Conservation (phyloP, 768 basidiomycete species). For the Coprinellus micaceus region DNA sequence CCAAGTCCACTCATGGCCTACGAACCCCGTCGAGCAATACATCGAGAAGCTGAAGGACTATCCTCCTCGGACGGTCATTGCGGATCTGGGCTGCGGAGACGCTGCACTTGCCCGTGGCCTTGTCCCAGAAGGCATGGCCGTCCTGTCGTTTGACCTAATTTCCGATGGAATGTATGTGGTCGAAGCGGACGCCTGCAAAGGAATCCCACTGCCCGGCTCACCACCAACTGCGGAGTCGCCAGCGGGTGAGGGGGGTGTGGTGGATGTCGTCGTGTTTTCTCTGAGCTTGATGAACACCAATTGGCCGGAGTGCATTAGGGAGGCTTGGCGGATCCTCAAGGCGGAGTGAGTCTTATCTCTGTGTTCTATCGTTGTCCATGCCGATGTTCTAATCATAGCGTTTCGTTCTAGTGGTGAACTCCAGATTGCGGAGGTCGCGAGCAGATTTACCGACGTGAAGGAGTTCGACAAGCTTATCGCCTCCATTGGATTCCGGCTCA, state of each 20-base stretch:
- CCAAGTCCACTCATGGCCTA: conserved; percentile 91
- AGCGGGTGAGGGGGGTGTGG: conserved; percentile 66
- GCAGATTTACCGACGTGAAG: conserved; percentile 68
- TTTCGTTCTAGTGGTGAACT: conserved; percentile 74
- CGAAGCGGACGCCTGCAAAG: conserved; percentile 84
- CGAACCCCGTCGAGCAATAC: conserved; percentile 87
- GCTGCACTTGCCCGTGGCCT: conserved; percentile 80
- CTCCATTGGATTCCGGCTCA: conserved; percentile 71
- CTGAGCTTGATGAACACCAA: conserved; percentile 96
- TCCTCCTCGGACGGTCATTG: conserved; percentile 69
- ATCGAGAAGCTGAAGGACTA: conserved; percentile 60
- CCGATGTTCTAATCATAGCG: background rate
- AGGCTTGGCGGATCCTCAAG: conserved; percentile 86
- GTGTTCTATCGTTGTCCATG: background rate
- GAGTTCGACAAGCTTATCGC: conserved; percentile 62
- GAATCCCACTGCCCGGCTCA: conserved; percentile 82
- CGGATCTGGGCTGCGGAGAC: conserved; percentile 94
- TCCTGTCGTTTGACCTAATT: conserved; percentile 78
- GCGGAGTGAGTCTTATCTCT: conserved; percentile 54
- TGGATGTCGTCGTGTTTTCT: conserved; percentile 90
- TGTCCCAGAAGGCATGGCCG: conserved; percentile 60
- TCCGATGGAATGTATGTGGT: conserved; percentile 73
- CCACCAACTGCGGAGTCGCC: conserved; percentile 41
- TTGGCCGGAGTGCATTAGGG: conserved; percentile 87
- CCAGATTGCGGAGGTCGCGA: conserved; percentile 86